Base-by-base conservation (phyloP, 164 flowering plant genomes). In the Euptelea pleiosperma region DNA sequence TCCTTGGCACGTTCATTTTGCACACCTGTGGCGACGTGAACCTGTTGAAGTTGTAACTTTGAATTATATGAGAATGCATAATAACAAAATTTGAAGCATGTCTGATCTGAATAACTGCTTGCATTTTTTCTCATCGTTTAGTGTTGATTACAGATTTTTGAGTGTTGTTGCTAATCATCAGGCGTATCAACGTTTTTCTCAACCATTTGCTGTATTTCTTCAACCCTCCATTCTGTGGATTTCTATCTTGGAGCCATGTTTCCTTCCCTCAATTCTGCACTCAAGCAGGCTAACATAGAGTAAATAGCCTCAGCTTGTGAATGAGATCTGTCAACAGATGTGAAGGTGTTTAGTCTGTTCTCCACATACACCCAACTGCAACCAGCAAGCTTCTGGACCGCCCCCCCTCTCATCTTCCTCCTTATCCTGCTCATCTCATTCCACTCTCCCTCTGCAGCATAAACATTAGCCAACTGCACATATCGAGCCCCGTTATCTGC, bases 361-460 rank as follows among this genome's bases (percentile, higher is more conserved):
- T 77, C 83, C 44, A 79, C 64, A 59, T 71, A 73, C 8, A 84
- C 57, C 98, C 96, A 89, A 70, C 95, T 89, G 69, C 91, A 89
- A 22, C 98, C 98, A 47, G 85, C 79, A 52, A 68, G 29, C 65
- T 81, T 89, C 67, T 70, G 78, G 14, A 62, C 79, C 58, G 79
- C 88, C 52, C 64, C 79, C 14, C 74, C 80, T 70, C 78, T 86
- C 94, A 88, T 88, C 70, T 69, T 75, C 80, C 70, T 82, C 75
- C 93, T 83, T 61, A 86, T 70, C 62, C 86, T 81, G 29, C 85
- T 73, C 84, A 82, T 78, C 63, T 87, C 93, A 8, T 48, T 77
- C 96, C 96, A 87, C 29, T 74, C 73, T 11, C 85, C 85, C 34
- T 77, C 80, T n/a, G 83, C 80, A 24, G 96, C 98, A 69, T 84